Percentiles rank a stretch among this genome's conserved stretches.
Conservation (phyloP, 2,329 filamentous ascomycete genomes). For the Annulohypoxylon truncatum region DNA sequence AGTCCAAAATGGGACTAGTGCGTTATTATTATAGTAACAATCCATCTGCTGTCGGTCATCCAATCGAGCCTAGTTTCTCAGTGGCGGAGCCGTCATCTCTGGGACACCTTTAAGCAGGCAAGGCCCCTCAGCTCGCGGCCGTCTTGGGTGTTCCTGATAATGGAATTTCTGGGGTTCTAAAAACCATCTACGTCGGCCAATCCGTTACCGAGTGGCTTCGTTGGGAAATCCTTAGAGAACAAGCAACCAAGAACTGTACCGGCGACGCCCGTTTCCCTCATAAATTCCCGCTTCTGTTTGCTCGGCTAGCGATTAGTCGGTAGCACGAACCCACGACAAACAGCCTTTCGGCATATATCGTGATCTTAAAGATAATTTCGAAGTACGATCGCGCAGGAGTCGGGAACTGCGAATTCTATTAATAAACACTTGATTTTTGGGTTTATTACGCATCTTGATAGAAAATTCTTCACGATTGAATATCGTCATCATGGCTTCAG, state of each 20-base stretch:
- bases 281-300: constrained; percentile 25
- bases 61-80: constrained; percentile 45
- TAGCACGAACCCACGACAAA: constrained; percentile 37
- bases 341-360: constrained; percentile 21
- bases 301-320: constrained; percentile 25
- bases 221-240: constrained; percentile 14
- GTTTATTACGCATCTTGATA: constrained; percentile 15
- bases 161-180: constrained; percentile 27
- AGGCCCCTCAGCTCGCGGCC: constrained; percentile 24
- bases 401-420: constrained; percentile 9
- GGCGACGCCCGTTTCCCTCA: constrained; percentile 13
- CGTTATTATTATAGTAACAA: constrained; percentile 26
- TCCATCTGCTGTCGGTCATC: constrained; percentile 45
- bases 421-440: constrained; percentile 29
- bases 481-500: constrained; percentile 48
- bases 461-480: constrained; percentile 9
- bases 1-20: constrained; percentile 40
- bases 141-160: constrained; percentile 16
- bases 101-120: constrained; percentile 37
- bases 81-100: constrained; percentile 38
- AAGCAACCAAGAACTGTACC: constrained; percentile 18
- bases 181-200: constrained; percentile 10
- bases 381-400: constrained; percentile 6
- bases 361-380: constrained; percentile 1
- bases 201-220: constrained; percentile 27